A percentile compares a stretch with the other conserved stretches of the same genome.
Conservation (phyloP, 805 yeast genomes). For the Brettanomyces custersianus region DNA sequence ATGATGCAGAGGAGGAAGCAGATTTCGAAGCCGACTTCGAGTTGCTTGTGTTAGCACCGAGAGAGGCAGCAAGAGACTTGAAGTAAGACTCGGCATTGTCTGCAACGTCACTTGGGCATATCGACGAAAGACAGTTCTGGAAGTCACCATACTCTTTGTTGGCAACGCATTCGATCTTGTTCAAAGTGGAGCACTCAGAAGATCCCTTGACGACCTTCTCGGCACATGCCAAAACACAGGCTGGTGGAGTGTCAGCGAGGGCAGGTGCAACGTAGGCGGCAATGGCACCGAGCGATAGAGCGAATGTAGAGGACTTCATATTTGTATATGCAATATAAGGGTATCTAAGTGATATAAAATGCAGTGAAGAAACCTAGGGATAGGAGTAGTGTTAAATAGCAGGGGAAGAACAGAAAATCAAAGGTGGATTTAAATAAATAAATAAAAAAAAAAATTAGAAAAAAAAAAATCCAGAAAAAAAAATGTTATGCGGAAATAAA, state of each 20-base stretch:
- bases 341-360: too few relatives aligned
- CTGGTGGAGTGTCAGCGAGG: conserved; percentile 64
- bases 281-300: conserved; percentile 18
- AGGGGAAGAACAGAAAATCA: too few relatives aligned
- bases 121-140: conserved; percentile 51
- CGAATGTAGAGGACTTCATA: conserved; percentile 2
- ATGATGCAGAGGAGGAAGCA: conserved; percentile 25
- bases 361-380: too few relatives aligned
- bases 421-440: too few relatives aligned
- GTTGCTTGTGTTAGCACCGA: conserved; percentile 27
- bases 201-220: conserved; percentile 52
- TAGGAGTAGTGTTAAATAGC: too few relatives aligned
- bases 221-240: conserved; percentile 86
- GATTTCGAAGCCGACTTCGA: conserved; percentile 23
- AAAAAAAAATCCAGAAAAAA: too few relatives aligned
- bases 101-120: conserved; percentile 60
- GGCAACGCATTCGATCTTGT: conserved; percentile 65
- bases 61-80: conserved; percentile 40
- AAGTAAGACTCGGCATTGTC: conserved; percentile 54
- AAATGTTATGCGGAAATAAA: too few relatives aligned
- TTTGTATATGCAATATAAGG: too few relatives aligned
- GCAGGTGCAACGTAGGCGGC: conserved; percentile 33
- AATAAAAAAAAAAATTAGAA: too few relatives aligned
- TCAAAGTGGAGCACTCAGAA: conserved; percentile 47
- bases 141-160: conserved; percentile 42